Percentiles rank a stretch among this genome's conserved stretches.
phyloP scores from a whole-genome alignment of 805 yeast species.

The Metschnikowia hibisci region DNA sequence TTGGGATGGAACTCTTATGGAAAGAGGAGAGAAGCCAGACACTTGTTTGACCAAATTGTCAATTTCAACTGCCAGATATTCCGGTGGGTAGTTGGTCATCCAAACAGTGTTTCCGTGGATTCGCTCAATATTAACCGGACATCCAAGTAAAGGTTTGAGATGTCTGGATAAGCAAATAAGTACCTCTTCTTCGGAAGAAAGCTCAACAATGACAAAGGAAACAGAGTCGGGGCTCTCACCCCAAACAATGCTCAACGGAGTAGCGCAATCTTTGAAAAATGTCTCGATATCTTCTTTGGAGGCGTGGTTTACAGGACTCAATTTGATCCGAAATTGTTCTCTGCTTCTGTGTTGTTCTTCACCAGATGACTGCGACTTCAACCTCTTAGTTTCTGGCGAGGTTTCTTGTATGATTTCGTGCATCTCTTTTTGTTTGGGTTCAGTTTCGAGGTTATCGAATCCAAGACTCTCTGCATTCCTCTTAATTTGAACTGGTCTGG shows the following conservation, averaged over 20 bases:
- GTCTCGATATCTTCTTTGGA: constrained; percentile 36
- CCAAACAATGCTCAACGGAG: constrained; percentile 33
- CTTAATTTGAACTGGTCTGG: too few species aligned
- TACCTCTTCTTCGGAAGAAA: constrained; percentile 43
- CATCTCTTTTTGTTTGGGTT: neutral
- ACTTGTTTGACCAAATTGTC: constrained; percentile 33
- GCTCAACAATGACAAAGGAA: constrained; percentile 55
- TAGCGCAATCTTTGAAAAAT: constrained; percentile 63
- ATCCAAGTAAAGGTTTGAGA: constrained; percentile 42
- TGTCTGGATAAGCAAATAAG: constrained; percentile 60
- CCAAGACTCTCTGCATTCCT: too few species aligned
- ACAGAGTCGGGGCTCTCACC: constrained; percentile 5
- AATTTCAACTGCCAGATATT: constrained; percentile 38
- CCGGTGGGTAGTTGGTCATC: constrained; percentile 72
- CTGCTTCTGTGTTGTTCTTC: constrained; percentile 43
- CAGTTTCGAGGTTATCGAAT: too few species aligned
- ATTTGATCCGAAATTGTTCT: constrained; percentile 57
- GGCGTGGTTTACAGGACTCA: constrained; percentile 44
- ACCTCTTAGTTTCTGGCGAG: neutral
- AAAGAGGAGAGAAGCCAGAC: constrained; percentile 34
- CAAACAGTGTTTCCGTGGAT: constrained; percentile 54
- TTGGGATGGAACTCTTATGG: constrained; percentile 63
- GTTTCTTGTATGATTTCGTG: neutral
- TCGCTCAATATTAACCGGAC: constrained; percentile 43
- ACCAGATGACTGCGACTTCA: neutral